These are phyloP conservation scores for Nemania sp. DNA, from an alignment of 2,329 filamentous ascomycete genomes.

Conservation along the genomic window DNA sequence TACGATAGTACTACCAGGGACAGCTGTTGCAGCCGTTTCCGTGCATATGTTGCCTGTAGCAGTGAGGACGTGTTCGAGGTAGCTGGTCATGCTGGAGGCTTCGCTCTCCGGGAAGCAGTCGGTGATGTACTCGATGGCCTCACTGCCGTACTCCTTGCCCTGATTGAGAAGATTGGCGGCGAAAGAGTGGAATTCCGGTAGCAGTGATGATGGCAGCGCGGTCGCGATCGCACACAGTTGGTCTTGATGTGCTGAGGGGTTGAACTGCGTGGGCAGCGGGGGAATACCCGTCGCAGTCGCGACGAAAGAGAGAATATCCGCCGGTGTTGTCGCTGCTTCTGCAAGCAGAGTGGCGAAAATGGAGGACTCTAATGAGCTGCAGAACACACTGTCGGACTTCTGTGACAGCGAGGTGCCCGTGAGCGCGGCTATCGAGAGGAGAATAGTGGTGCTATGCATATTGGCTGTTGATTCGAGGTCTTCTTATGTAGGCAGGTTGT, in stretches of 20 bases:
- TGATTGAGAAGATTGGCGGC: background rate
- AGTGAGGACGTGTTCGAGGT: conserved; percentile 3
- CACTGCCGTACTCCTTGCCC: background rate
- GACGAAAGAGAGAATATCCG: conserved; percentile 7
- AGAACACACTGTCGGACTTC: conserved; percentile 10
- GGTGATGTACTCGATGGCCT: conserved; percentile 1
- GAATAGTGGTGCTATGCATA: conserved; percentile 1
- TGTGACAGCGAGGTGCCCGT: conserved; percentile 10
- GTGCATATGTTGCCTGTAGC: conserved; percentile 12
- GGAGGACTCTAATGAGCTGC: conserved; percentile 1
- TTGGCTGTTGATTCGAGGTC: conserved; percentile 1
- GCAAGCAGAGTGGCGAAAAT: background rate
- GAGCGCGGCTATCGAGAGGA: conserved; percentile 11
- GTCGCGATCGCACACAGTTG: conserved; percentile 12
- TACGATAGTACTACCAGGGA: conserved; percentile 5
- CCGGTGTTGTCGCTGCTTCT: conserved; percentile 2
- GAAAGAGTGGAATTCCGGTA: conserved; percentile 5
- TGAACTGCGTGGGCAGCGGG: background rate
- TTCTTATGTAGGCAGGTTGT: background rate
- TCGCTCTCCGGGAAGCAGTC: background rate
- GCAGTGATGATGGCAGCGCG: conserved; percentile 7
- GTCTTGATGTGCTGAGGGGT: background rate
- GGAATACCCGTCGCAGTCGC: background rate
- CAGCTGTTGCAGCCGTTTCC: background rate
- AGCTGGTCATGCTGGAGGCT: conserved; percentile 7